Percentiles rank a stretch among this genome's conserved stretches.
Evolutionary conservation across 2,329 filamentous ascomycete genomes (phyloP).

Genomic region (Exophiala sp.): DNA sequence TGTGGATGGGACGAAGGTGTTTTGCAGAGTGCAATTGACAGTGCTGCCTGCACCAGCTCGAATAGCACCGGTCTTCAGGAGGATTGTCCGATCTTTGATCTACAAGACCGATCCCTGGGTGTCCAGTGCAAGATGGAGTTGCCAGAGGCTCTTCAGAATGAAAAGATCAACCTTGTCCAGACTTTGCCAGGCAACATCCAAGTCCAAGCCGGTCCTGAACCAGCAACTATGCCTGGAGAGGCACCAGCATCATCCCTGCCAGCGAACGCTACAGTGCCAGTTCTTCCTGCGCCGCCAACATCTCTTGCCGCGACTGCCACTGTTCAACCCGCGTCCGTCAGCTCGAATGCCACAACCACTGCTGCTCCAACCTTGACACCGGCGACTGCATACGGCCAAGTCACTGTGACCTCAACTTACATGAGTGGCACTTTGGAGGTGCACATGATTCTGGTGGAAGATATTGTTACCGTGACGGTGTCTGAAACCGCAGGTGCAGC

Average conservation of each 20-base stretch:
- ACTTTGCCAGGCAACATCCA: conserved; percentile 58
- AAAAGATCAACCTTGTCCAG: conserved; percentile 50
- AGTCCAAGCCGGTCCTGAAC: conserved; percentile 44
- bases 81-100: conserved; percentile 69
- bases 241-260: conserved; percentile 1
- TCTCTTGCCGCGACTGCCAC: background rate
- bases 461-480: conserved; percentile 27
- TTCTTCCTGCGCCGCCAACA: background rate
- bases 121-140: conserved; percentile 57
- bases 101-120: conserved; percentile 53
- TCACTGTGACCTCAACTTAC: conserved; percentile 19
- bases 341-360: conserved; percentile 1
- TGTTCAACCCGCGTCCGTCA: conserved; percentile 2
- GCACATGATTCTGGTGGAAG: conserved; percentile 26
- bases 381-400: background rate
- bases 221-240: conserved; percentile 30
- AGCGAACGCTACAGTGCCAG: conserved; percentile 1
- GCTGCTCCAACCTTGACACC: background rate
- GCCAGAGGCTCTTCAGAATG: conserved; percentile 50
- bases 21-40: conserved; percentile 63
- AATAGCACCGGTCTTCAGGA: conserved; percentile 52
- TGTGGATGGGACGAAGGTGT: conserved; percentile 64
- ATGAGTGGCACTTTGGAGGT: conserved; percentile 22
- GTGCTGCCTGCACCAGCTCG: conserved; percentile 59
- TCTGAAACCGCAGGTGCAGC: conserved; percentile 1